Conservation (phyloP, 768 basidiomycete genomes). For the Termitomyces sp. region DNA sequence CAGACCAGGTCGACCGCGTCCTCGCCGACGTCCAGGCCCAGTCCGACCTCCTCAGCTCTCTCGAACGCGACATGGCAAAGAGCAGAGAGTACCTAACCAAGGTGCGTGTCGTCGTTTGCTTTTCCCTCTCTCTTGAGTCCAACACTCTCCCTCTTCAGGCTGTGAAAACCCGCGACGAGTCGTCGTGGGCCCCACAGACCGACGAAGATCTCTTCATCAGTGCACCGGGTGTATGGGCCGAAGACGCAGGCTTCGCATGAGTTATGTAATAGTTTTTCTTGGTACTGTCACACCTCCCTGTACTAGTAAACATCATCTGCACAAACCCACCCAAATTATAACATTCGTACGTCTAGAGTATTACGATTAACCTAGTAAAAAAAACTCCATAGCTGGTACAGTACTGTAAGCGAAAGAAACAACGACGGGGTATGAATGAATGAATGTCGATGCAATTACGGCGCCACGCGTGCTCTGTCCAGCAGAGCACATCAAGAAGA, state of each 20-base stretch:
- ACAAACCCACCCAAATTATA: neutral
- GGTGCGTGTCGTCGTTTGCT: slow-evolving; percentile 32
- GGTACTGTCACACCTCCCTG: neutral
- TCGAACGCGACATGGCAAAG: slow-evolving; percentile 56
- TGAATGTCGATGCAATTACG: neutral
- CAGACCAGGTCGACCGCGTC: slow-evolving; percentile 57
- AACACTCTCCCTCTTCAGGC: slow-evolving; percentile 11
- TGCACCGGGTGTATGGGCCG: slow-evolving; percentile 6
- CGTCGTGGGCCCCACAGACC: slow-evolving; percentile 13
- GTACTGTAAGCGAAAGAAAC: neutral
- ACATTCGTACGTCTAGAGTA: slow-evolving; percentile 3
- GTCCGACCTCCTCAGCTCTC: slow-evolving; percentile 36
- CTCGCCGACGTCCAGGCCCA: slow-evolving; percentile 56
- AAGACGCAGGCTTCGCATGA: slow-evolving; percentile 7
- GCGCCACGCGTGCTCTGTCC: neutral
- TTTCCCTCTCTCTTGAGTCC: neutral
- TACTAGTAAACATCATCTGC: neutral
- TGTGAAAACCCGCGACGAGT: slow-evolving; percentile 19
- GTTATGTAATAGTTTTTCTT: neutral
- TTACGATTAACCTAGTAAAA: slow-evolving; percentile 4
- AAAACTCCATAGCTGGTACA: neutral
- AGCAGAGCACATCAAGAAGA: neutral
- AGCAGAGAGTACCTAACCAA: slow-evolving; percentile 74
- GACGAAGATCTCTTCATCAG: slow-evolving; percentile 19
- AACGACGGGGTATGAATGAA: neutral